Conservation (phyloP, 768 basidiomycete species). For the Amanita rimosa region DNA sequence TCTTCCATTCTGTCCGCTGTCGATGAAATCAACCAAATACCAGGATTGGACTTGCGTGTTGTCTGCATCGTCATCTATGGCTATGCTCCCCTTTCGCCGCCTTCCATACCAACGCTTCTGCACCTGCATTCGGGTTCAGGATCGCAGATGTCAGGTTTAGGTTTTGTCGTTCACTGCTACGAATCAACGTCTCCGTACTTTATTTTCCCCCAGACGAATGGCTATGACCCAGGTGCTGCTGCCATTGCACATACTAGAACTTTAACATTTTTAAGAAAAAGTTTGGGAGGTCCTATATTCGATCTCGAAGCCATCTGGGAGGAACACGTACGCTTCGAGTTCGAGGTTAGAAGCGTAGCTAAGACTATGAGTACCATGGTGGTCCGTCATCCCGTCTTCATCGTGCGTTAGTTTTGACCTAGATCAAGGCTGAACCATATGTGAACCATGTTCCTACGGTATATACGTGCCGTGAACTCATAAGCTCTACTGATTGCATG, state of each 20-base stretch:
- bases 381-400: conserved; percentile 17
- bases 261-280: conserved; percentile 31
- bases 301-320: conserved; percentile 54
- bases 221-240: conserved; percentile 30
- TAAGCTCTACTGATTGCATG: neutral
- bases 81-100: conserved; percentile 10
- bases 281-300: conserved; percentile 38
- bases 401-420: neutral
- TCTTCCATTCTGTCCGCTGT: conserved; percentile 18
- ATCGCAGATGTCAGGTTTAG: conserved; percentile 11
- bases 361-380: conserved; percentile 50
- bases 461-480: neutral
- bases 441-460: conserved; percentile 51
- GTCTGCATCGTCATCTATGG: conserved; percentile 28
- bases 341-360: conserved; percentile 35
- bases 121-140: conserved; percentile 21
- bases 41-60: conserved; percentile 17
- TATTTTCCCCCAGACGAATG: conserved; percentile 27
- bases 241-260: conserved; percentile 34
- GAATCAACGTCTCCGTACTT: conserved; percentile 25
- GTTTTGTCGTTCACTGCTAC: conserved; percentile 17
- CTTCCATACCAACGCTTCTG: conserved; percentile 23
- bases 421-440: conserved; percentile 38
- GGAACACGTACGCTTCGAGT: conserved; percentile 45
- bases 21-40: conserved; percentile 8